Evolutionary conservation across 179 eudicot species (phyloP), one percentile per base, ranked within the genome.

Genomic region (Beta macrorhiza): DNA sequence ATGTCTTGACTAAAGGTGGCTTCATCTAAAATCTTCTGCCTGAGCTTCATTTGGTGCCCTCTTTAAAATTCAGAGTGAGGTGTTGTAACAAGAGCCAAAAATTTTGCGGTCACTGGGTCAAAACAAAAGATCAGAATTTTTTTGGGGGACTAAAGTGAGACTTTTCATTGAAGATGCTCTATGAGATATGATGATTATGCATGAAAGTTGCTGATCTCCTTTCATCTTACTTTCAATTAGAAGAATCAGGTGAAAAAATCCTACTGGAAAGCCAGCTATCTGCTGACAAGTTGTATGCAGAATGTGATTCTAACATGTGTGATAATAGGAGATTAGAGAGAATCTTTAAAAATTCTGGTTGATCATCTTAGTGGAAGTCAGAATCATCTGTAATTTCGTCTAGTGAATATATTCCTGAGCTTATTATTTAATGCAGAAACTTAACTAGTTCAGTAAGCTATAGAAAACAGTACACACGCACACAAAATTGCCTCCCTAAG

Each of bases 341-440:
- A 75, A 57, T 75, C 77, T 75, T 75, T 0, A 37, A 17, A 37
- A 6, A 56, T 74, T n/a, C 64, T 57, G 29, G 32, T 32, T 56
- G 57, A 14, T 58, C 16, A 17, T 5, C 0, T 5, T 2, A 2
- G 10, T 29, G 7, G 19, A 10, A 15, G 25, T 74, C 65, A 37
- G 51, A 57, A 57, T 74, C 45, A 56, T 74, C 62, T 53, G 51
- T 57, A 37, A 15, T 22, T 7, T 25, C 20, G 25, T 53, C 25
- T 32, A 19, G 20, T 58, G 53, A 75, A 75, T 75, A 75, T 75
- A 75, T 57, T 75, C 77, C 16, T 56, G 14, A 56, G 49, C 67
- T 56, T 75, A 56, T 52, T 75, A 75, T 75, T 32, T 75, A 75
- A 75, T 75, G 78, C 16, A 57, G 78, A 37, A 16, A 12, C 52